Base-by-base conservation (phyloP, 192 early-diverging fungal genomes). In the Linnemannia schmuckeri region DNA sequence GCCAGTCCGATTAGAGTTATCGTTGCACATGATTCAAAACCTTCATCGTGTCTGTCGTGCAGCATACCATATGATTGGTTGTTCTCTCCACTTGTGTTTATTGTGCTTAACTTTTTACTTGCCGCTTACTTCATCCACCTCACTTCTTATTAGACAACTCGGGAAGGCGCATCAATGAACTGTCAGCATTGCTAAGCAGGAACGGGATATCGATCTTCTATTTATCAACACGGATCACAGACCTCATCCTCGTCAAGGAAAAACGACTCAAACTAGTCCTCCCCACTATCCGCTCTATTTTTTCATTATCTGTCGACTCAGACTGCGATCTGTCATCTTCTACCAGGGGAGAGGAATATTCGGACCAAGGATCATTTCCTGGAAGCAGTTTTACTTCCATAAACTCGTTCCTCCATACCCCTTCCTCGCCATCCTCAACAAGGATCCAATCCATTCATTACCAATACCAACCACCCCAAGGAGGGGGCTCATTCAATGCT, bases 121-220 rank as follows among this genome's bases (percentile, higher is more conserved):
- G 10, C 3, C 33, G 61, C 61, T 66, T 66, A 66, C 69, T 74
- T 72, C 80, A 35, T 85, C 46, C 9, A 44, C 13, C 38, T 41
- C n/a, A n/a, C 63, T 6, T 46, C 1, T 46, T 46, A 46, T 30
- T 79, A 93, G 93, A 93, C 57, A 88, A 90, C 70, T 94, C 93
- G n/a, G 93, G 93, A 24, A 76, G 89, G 72, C 79, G 93, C 30
- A 94, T 94, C 77, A 93, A 91, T 72, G 91, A 94, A 54, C 78
- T 94, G 12, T 93, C 93, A 15, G 88, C 76, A 5, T 88, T 92
- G 0, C 78, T 94, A 40, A 91, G 91, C 44, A 88, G 87, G 71
- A 92, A 91, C 20, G 92, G 92, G 27, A 90, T 94, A 77, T 91
- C 92, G 71, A 94, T 94, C 78, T 93, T 94, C 41, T 94, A 94